These are phyloP conservation scores for Astragalus membranaceus DNA, from an alignment of 306 rosid species.

Conservation along the genomic window DNA sequence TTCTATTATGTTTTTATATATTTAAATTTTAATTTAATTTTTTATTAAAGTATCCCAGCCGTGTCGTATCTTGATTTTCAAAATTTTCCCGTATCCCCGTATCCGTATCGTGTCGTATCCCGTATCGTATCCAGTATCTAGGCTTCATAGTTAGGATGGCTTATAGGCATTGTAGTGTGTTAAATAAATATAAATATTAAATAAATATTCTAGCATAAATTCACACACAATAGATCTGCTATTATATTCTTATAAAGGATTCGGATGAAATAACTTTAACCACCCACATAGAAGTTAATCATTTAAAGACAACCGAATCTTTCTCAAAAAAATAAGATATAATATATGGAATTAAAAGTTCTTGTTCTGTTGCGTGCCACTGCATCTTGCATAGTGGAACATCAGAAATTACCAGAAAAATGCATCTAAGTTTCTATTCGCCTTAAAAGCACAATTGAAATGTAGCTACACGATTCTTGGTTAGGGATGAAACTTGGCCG, in stretches of 20 bases:
- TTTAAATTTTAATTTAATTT: too few relatives aligned
- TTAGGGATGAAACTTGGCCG: too few relatives aligned
- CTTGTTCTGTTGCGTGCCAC: not conserved
- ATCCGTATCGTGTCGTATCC: too few relatives aligned
- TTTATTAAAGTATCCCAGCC: too few relatives aligned
- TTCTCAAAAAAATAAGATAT: not conserved
- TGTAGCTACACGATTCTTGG: slow-evolving; percentile 15
- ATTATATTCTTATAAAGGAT: slow-evolving; percentile 38
- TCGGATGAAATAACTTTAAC: slow-evolving; percentile 33
- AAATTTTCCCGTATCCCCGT: too few relatives aligned
- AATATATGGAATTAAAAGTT: not conserved
- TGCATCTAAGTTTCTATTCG: slow-evolving; percentile 22
- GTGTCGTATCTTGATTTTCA: too few relatives aligned
- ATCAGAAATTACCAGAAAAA: slow-evolving; percentile 38
- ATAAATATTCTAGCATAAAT: slow-evolving; percentile 28
- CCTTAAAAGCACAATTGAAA: slow-evolving; percentile 21
- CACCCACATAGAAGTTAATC: not conserved
- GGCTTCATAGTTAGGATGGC: too few relatives aligned
- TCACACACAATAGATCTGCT: slow-evolving; percentile 22
- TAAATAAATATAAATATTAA: slow-evolving; percentile 16
- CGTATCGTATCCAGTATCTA: too few relatives aligned
- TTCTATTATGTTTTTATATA: too few relatives aligned
- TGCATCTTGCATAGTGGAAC: slow-evolving; percentile 42
- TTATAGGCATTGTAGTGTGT: slow-evolving; percentile 5
- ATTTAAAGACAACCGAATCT: not conserved